Evolutionary conservation across 164 flowering plant species (phyloP), one percentile per base, ranked within the genome.

Genomic region (Magnolia changhungtana): DNA sequence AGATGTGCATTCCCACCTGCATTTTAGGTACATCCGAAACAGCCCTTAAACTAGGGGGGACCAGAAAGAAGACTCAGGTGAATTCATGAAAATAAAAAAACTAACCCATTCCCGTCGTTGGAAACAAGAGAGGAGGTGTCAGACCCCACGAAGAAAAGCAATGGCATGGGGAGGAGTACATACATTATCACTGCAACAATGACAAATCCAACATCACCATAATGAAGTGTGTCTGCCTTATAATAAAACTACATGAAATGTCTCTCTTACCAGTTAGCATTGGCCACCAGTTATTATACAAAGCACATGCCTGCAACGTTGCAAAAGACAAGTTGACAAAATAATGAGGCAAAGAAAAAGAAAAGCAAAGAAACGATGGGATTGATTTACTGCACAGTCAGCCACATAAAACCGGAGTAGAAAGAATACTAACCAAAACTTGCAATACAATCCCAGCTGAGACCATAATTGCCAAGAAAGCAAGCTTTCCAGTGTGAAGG

Each of bases 261-360:
- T 27, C 74, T 18, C 7, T 31, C 14, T 51, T 86, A 95, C 99
- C 89, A 79, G 95, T 84, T 71, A 96, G 81, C 99, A 94, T 92
- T 13, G 99, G 99, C 99, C 99, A 96, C 99, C 98, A 96, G 78
- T 96, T 96, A 81, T 86, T 79, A 81, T 89, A 96, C 84, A 96
- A 75, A 74, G 97, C 98, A 85, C 99, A 96, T 77, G 99, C 96
- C 99, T 96, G 90, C 78, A 75, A 81, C 72, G 86, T 61, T 59
- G 81, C 6, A 77, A 20, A 67, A 9, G 63, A 75, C 13, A 27
- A 66, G 80, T 63, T 14, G 14, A 14, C 29, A 37, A 78, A 50
- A 64, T 24, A 27, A 73, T 51, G 61, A 27, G 16, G 37, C 21
- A 37, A 64, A 8, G n/a, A 64, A 64, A 21, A 21, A 21, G 23